These are phyloP conservation scores for Gynandropsis gynandra DNA, from an alignment of 345 rosid genomes.

Conservation along the genomic window DNA sequence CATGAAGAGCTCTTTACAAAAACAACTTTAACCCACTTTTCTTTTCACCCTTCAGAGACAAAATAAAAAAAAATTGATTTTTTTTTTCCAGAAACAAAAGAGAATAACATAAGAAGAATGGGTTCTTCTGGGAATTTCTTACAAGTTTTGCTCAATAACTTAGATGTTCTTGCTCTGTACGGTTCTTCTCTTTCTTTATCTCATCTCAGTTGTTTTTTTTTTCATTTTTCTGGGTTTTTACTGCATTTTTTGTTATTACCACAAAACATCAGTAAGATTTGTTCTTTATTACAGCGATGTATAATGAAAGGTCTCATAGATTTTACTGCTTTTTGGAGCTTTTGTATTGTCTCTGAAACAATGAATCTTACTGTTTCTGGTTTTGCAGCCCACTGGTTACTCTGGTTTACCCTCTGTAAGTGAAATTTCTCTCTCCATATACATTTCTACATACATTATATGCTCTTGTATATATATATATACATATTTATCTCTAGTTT, in stretches of 20 bases:
- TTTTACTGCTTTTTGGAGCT: constrained; percentile 7
- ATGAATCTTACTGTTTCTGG: constrained; percentile 10
- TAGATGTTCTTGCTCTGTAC: constrained; percentile 89
- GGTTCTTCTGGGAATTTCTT: constrained; percentile 45
- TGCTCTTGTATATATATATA: too few species aligned
- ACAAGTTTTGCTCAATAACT: constrained; percentile 64
- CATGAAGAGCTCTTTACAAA: constrained; percentile 12
- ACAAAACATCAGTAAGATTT: too few species aligned
- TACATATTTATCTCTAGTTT: too few species aligned
- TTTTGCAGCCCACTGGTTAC: constrained; percentile 78
- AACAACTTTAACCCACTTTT: constrained; percentile 29
- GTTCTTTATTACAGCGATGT: too few species aligned
- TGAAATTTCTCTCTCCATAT: constrained; percentile 12
- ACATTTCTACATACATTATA: too few species aligned
- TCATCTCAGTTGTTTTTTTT: constrained; percentile 1
- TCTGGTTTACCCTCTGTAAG: constrained; percentile 93
- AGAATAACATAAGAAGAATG: too few species aligned
- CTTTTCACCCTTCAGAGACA: constrained; percentile 4
- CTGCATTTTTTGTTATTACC: constrained; percentile 22
- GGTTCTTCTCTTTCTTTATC: neutral
- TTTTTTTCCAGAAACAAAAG: neutral
- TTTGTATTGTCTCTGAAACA: neutral
- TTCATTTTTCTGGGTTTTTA: constrained; percentile 1
- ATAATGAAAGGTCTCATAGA: too few species aligned
- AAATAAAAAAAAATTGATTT: neutral